Evolutionary conservation across 257 asterid genomes (phyloP), one percentile per base, ranked within the genome.

Genomic region (Solanum ossicruentum): DNA sequence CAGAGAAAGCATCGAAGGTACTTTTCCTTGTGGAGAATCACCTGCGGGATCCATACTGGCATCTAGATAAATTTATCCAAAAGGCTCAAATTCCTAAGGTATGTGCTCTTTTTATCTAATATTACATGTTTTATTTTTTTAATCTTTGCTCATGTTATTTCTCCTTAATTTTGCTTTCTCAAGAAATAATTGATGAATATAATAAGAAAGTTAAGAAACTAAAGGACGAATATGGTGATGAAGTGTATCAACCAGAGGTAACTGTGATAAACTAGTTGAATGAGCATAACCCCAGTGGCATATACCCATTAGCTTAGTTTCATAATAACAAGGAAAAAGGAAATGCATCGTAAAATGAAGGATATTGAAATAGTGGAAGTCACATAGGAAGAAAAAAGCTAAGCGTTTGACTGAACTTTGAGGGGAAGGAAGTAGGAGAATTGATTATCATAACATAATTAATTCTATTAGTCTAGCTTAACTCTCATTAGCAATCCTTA

Each of bases 281-380:
- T 57, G 90, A 85, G 81, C 84, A 85, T 70, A 88, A 88, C 23
- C 86, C 90, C 45, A 88, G 90, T 43, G 88, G 90, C 21, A 83
- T 84, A 84, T 85, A 78, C 32, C 55, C 55, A 15, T 65, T 83
- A 12, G 51, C 82, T 8, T 84, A 69, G 84, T 72, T 89, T 55
- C 87, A 89, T 89, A 80, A 89, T 57, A 49, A 41, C 13, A 43
- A 80, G 28, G 61, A 79, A 21, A 51, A 77, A 3, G 83, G 84
- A 67, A 85, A 12, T 71, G 89, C 89, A 7, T 45, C 57, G 32
- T 67, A 85, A 51, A 71, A 73, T 0, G 89, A 89, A 73, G 91
- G 87, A 1, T 87, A 61, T 0, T 86, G 3, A 70, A 45, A 55
- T 84, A 12, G 56, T 85, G 82, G 87, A 85, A 28, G 84, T 15